These are phyloP conservation scores for Favolaschia claudopus DNA, from an alignment of 768 basidiomycete genomes.

Conservation along the genomic window DNA sequence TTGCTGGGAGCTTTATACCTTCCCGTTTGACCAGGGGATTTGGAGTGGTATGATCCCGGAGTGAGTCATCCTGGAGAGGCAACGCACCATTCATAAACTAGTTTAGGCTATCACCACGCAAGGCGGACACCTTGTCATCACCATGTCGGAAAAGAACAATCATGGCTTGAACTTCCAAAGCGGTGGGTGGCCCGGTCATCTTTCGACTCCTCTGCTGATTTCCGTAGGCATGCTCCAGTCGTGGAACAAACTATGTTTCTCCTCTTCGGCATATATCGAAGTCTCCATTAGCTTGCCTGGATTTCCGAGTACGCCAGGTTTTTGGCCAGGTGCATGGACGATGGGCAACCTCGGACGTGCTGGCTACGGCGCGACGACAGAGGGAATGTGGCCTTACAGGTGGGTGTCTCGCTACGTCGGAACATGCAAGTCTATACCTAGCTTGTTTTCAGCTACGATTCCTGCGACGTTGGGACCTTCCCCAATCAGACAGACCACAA, in stretches of 20 bases:
- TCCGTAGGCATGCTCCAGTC: constrained; percentile 60
- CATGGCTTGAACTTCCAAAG: constrained; percentile 73
- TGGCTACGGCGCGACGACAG: constrained; percentile 75
- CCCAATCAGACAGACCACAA: constrained; percentile 63
- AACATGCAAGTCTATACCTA: constrained; percentile 6
- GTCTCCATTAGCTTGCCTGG: constrained; percentile 63
- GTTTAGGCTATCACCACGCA: constrained; percentile 58
- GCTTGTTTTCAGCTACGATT: constrained; percentile 63
- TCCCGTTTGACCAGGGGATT: constrained; percentile 43
- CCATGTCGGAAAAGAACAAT: constrained; percentile 61
- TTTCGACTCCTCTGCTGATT: constrained; percentile 3
- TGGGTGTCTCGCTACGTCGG: neutral
- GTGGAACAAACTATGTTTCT: constrained; percentile 85
- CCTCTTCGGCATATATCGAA: constrained; percentile 76
- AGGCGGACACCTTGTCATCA: constrained; percentile 67
- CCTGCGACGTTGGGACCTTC: constrained; percentile 74
- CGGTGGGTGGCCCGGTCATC: constrained; percentile 41
- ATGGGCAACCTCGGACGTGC: constrained; percentile 70
- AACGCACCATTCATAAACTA: neutral
- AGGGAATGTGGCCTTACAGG: constrained; percentile 49
- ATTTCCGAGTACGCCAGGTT: constrained; percentile 49
- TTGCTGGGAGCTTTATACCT: no score
- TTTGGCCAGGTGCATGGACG: constrained; percentile 73
- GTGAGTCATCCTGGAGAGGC: constrained; percentile 31
- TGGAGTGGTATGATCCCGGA: constrained; percentile 68